Percentiles rank a stretch among this genome's conserved stretches.
These are phyloP conservation scores for Fraxinus ornus DNA, from an alignment of 305 asterid genomes.

Conservation along the genomic window DNA sequence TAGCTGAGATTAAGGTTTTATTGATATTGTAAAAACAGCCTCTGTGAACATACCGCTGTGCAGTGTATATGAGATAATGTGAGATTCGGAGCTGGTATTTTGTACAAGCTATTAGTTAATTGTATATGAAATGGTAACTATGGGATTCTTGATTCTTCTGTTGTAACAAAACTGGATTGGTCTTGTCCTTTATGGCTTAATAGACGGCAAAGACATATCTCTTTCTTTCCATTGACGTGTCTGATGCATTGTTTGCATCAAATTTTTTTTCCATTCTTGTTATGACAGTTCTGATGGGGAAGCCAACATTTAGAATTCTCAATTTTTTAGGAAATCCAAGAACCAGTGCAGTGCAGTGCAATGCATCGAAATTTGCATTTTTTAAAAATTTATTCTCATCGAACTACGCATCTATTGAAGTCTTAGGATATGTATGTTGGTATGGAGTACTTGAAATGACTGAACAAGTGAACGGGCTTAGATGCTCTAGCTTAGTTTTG, in stretches of 20 bases:
- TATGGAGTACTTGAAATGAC: background rate
- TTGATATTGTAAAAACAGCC: background rate
- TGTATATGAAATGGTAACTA: background rate
- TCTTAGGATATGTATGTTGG: background rate
- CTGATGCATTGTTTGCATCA: background rate
- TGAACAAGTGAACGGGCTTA: background rate
- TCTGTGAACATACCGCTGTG: background rate
- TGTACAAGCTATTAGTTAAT: background rate
- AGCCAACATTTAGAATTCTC: background rate
- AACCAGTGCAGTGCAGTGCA: background rate
- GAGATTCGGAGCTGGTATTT: background rate
- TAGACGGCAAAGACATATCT: background rate
- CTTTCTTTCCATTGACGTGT: background rate
- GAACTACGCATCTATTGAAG: background rate
- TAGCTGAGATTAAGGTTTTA: conserved; percentile 8
- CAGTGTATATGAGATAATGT: background rate
- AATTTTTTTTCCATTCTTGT: background rate
- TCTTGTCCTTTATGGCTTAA: background rate
- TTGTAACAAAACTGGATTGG: background rate
- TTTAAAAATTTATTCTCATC: background rate
- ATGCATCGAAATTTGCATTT: background rate
- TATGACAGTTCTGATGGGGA: background rate
- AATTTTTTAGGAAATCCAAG: background rate
- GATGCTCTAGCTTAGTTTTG: background rate
- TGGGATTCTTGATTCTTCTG: background rate